Percentiles rank a stretch among this genome's conserved stretches.
phyloP scores from a whole-genome alignment of 345 rosid genomes.

The Excoecaria agallocha region DNA sequence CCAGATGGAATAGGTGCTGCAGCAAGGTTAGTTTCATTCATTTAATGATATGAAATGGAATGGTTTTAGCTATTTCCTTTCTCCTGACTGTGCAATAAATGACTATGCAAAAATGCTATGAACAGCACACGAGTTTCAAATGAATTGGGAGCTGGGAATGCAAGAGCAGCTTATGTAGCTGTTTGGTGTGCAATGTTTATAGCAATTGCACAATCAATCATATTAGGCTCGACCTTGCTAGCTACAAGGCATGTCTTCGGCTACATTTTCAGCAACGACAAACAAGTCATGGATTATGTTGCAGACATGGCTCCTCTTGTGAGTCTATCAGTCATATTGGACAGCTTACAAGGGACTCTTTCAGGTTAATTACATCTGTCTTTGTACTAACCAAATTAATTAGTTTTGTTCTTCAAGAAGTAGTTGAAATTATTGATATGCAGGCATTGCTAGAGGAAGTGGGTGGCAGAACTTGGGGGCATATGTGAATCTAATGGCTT shows the following conservation, averaged over 20 bases:
- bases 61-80: too few relatives aligned
- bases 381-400: too few relatives aligned
- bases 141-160: slow-evolving; percentile 23
- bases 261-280: slow-evolving; percentile 17
- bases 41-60: background rate
- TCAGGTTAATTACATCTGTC: slow-evolving; percentile 13
- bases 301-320: slow-evolving; percentile 22
- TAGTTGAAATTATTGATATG: background rate
- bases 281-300: slow-evolving; percentile 24
- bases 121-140: slow-evolving; percentile 27
- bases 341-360: slow-evolving; percentile 22
- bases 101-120: background rate
- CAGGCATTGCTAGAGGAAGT: slow-evolving; percentile 27
- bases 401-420: background rate
- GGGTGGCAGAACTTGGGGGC: slow-evolving; percentile 29
- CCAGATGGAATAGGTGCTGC: slow-evolving; percentile 27
- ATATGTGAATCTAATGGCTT: slow-evolving; percentile 12
- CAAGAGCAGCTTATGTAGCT: slow-evolving; percentile 11
- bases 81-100: background rate
- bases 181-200: background rate
- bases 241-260: slow-evolving; percentile 19
- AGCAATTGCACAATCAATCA: slow-evolving; percentile 8
- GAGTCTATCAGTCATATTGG: slow-evolving; percentile 20
- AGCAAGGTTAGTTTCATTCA: slow-evolving; percentile 19
- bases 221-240: slow-evolving; percentile 16